phyloP scores from a whole-genome alignment of 805 yeast species.

The Brettanomyces nanus region DNA sequence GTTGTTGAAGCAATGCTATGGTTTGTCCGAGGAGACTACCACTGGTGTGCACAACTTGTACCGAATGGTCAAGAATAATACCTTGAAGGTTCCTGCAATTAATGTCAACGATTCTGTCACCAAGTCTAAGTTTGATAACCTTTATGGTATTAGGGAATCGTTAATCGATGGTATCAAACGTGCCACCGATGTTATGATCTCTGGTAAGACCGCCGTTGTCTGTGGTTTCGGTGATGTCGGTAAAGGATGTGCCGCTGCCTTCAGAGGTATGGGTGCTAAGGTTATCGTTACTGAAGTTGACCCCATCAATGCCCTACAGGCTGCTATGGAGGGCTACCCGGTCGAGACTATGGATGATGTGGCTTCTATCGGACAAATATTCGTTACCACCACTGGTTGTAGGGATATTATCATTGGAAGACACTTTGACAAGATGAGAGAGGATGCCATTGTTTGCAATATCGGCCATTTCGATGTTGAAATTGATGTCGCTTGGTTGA shows the following conservation, averaged over 20 bases:
- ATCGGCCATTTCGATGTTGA: slow-evolving; percentile 99
- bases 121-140: slow-evolving; percentile 98
- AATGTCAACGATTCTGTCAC: slow-evolving; percentile 98
- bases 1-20: slow-evolving; percentile 89
- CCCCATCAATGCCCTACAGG: slow-evolving; percentile 98
- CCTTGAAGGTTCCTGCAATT: slow-evolving; percentile 96
- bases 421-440: slow-evolving; percentile 91
- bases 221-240: slow-evolving; percentile 99
- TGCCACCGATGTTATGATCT: slow-evolving; percentile 99
- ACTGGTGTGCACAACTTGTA: slow-evolving; percentile 99
- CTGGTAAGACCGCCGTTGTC: slow-evolving; percentile 98
- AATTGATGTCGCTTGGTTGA: slow-evolving; percentile 98
- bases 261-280: slow-evolving; percentile 98
- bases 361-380: slow-evolving; percentile 88
- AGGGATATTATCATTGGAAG: slow-evolving; percentile 91
- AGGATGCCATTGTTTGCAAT: slow-evolving; percentile 99
- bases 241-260: slow-evolving; percentile 99
- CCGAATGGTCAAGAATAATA: slow-evolving; percentile 85
- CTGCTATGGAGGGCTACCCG: slow-evolving; percentile 98
- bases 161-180: slow-evolving; percentile 98
- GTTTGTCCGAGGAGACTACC: slow-evolving; percentile 98
- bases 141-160: slow-evolving; percentile 99
- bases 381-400: slow-evolving; percentile 99
- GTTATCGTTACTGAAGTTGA: slow-evolving; percentile 95
- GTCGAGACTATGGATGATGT: slow-evolving; percentile 94